Evolutionary conservation across 768 basidiomycete genomes (phyloP), one percentile per base, ranked within the genome.

Genomic region (Suillus occidentalis): DNA sequence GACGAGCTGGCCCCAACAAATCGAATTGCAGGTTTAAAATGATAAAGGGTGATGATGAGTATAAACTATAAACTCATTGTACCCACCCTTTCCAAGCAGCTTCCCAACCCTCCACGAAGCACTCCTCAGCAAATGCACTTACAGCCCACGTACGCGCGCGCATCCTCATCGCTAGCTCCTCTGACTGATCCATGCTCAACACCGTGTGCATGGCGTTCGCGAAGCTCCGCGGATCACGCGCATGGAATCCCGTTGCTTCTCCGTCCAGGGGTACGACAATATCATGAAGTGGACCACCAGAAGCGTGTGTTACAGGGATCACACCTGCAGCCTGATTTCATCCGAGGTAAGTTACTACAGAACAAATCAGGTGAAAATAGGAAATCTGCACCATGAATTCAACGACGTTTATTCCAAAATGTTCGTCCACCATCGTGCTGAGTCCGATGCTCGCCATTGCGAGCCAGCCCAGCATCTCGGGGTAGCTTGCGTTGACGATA

Each of bases 391-490:
- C 96, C 96, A 99, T 97, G 70, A 92, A 97, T 75, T 99, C 97
- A 9, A 99, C 97, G 43, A 99, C 84, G 70, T 95, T 97, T 75
- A 99, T 99, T 3, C 97, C 97, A 67, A 99, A 99, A 74, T 99
- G 97, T 76, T 99, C 97, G 72, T 99, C 95, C 0, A 95, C 85
- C 97, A 99, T 99, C 16, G 97, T 97, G 72, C 93, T 96, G 31
- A 99, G 73, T 0, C 97, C 96, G 18, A 98, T 83, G 66, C 89
- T 91, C 2, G 95, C 87, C 53, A 78, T 79, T 8, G 89, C 87
- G 2, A 99, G 81, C 84, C 90, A 89, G 6, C 75, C 71, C 4
- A 95, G 82, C 65, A 98, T 83, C 34, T 83, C 83, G 0, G 87
- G 72, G 68, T 91, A 98, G 5, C 91, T 79, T 0, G 91, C 94